Percentiles rank a stretch among this genome's conserved stretches.
phyloP scores from a whole-genome alignment of 345 rosid species.

The Acer negundo region DNA sequence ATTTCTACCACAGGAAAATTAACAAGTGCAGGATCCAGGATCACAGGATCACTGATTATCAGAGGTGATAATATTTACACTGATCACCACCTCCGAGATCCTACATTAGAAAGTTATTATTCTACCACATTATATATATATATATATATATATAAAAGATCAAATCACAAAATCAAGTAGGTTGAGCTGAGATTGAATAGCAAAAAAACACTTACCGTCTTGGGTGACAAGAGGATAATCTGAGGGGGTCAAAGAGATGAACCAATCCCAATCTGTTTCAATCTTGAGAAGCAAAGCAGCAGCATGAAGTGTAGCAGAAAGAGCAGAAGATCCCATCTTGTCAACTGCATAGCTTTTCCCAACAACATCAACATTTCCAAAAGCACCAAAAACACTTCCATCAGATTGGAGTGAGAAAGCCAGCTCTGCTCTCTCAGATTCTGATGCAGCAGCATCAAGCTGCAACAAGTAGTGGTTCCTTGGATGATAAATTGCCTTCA shows the following conservation, averaged over 20 bases:
- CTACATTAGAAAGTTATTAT: too few species aligned
- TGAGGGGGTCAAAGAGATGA: constrained; percentile 34
- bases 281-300: constrained; percentile 43
- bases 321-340: constrained; percentile 35
- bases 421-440: constrained; percentile 25
- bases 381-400: constrained; percentile 18
- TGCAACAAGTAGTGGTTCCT: constrained; percentile 40
- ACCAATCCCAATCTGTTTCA: constrained; percentile 40
- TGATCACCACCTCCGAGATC: too few species aligned
- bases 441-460: constrained; percentile 30
- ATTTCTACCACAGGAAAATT: neutral
- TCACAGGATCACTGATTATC: too few species aligned
- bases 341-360: constrained; percentile 33
- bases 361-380: constrained; percentile 42
- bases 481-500: constrained; percentile 44
- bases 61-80: too few species aligned
- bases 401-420: constrained; percentile 23
- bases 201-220: constrained; percentile 19
- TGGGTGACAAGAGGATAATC: constrained; percentile 43
- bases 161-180: neutral
- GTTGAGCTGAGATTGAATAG: neutral
- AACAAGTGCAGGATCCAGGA: too few species aligned
- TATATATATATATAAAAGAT: too few species aligned
- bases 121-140: neutral
- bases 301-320: constrained; percentile 41